Conservation (phyloP, 768 basidiomycete genomes). For the Trametes cubensis region DNA sequence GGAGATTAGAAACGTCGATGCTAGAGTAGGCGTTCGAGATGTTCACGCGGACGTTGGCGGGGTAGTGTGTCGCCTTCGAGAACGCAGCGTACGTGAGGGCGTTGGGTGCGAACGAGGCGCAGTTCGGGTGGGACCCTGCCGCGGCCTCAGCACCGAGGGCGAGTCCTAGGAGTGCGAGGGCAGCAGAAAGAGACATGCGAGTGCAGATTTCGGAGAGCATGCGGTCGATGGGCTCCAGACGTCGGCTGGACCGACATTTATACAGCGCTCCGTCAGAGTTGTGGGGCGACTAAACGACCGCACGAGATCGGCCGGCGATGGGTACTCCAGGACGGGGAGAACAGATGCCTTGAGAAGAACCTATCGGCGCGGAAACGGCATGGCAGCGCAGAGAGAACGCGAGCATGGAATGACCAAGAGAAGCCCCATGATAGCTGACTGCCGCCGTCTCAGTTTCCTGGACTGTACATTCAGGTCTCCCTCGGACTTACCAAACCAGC, state of each 20-base stretch:
- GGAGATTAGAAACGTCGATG: slow-evolving; percentile 27
- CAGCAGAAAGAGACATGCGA: background rate
- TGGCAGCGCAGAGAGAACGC: background rate
- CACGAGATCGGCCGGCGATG: background rate
- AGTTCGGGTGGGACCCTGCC: background rate
- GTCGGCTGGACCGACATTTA: background rate
- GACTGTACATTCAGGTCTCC: background rate
- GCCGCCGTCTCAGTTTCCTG: background rate
- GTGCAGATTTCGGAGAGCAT: background rate
- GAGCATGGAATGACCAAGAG: background rate
- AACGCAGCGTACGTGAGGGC: slow-evolving; percentile 10
- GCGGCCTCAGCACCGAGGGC: background rate
- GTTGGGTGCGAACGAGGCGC: slow-evolving; percentile 13
- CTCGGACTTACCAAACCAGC: background rate
- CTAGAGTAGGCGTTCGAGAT: slow-evolving; percentile 26
- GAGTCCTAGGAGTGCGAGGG: slow-evolving; percentile 7
- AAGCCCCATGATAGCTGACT: slow-evolving; percentile 5
- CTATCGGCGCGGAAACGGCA: slow-evolving; percentile 5
- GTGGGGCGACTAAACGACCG: background rate
- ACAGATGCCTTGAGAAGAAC: background rate
- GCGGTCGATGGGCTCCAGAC: background rate
- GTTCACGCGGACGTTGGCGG: slow-evolving; percentile 25
- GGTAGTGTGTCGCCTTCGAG: slow-evolving; percentile 19
- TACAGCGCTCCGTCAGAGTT: background rate
- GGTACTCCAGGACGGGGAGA: background rate